phyloP scores from a whole-genome alignment of 148 eudicot genomes.

The Nepenthes gracilis region DNA sequence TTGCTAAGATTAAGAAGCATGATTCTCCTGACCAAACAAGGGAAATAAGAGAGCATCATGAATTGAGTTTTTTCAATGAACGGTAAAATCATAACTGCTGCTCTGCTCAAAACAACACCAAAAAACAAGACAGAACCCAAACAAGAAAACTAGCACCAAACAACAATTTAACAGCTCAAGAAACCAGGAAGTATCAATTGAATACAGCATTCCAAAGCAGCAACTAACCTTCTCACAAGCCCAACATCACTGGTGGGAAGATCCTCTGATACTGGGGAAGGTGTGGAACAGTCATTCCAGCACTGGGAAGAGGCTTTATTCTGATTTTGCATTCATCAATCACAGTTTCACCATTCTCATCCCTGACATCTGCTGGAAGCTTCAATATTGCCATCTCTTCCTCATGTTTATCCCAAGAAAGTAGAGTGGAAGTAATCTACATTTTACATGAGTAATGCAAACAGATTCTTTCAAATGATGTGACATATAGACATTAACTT shows the following conservation, averaged over 20 bases:
- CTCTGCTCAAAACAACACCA: too few species aligned
- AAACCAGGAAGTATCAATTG: too few species aligned
- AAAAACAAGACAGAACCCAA: too few species aligned
- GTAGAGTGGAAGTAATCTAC: constrained; percentile 92
- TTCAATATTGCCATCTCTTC: constrained; percentile 80
- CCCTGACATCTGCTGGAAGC: constrained; percentile 99
- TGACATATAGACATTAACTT: background rate
- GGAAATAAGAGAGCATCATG: too few species aligned
- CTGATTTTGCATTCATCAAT: constrained; percentile 96
- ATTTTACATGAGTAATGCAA: background rate
- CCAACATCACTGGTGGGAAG: constrained; percentile 56
- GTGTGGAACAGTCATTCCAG: constrained; percentile 39
- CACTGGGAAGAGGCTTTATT: constrained; percentile 79
- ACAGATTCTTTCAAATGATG: background rate
- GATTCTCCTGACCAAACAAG: too few species aligned
- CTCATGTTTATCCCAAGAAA: constrained; percentile 93
- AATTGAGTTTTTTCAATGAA: too few species aligned
- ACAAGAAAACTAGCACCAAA: too few species aligned
- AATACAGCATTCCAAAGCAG: background rate
- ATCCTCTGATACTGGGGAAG: constrained; percentile 50
- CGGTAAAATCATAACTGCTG: too few species aligned
- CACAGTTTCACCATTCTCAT: constrained; percentile 95
- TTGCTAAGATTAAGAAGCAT: too few species aligned
- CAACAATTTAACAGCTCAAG: too few species aligned
- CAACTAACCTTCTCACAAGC: constrained; percentile 58